Percentiles rank a stretch among this genome's conserved stretches.
phyloP scores from a whole-genome alignment of 495 filamentous ascomycete genomes.

The Trichoderma erinaceum region DNA sequence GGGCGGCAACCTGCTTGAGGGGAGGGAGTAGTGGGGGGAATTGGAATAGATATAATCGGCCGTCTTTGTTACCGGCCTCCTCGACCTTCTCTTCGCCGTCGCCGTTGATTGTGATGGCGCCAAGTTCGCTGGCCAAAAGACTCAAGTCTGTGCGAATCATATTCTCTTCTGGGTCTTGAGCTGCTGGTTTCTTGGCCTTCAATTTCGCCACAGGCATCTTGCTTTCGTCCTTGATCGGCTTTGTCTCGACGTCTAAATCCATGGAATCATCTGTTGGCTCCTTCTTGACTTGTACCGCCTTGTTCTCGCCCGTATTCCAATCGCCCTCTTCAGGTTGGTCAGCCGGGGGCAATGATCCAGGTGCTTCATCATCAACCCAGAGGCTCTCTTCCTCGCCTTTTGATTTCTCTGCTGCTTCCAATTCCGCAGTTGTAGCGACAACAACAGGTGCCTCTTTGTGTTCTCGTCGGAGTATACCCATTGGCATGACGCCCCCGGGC shows the following conservation, averaged over 20 bases:
- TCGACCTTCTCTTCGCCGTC: slow-evolving; percentile 22
- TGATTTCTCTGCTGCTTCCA: slow-evolving; percentile 31
- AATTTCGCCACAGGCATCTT: slow-evolving; percentile 28
- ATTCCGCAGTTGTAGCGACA: slow-evolving; percentile 48
- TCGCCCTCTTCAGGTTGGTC: slow-evolving; percentile 29
- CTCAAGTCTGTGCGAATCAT: slow-evolving; percentile 22
- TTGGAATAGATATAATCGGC: slow-evolving; percentile 58
- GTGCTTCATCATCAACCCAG: slow-evolving; percentile 29
- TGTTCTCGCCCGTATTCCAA: slow-evolving; percentile 29
- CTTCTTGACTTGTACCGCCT: slow-evolving; percentile 24
- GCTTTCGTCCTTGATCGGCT: slow-evolving; percentile 19
- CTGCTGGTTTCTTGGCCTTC: slow-evolving; percentile 19
- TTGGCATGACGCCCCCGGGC: slow-evolving; percentile 22
- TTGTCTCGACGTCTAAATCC: slow-evolving; percentile 32
- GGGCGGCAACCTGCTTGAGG: slow-evolving; percentile 27
- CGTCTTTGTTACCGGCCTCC: slow-evolving; percentile 24
- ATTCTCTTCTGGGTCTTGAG: slow-evolving; percentile 31
- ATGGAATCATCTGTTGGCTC: slow-evolving; percentile 30
- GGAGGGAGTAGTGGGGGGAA: slow-evolving; percentile 56
- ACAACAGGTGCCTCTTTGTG: slow-evolving; percentile 47
- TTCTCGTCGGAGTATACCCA: slow-evolving; percentile 48
- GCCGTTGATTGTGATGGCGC: slow-evolving; percentile 27
- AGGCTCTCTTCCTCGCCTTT: slow-evolving; percentile 29
- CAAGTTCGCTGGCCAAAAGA: slow-evolving; percentile 29
- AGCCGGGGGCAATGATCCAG: slow-evolving; percentile 15